Percentiles rank a stretch among this genome's conserved stretches.
Evolutionary conservation across 306 rosid genomes (phyloP).

Genomic region (Luffa acutangula): DNA sequence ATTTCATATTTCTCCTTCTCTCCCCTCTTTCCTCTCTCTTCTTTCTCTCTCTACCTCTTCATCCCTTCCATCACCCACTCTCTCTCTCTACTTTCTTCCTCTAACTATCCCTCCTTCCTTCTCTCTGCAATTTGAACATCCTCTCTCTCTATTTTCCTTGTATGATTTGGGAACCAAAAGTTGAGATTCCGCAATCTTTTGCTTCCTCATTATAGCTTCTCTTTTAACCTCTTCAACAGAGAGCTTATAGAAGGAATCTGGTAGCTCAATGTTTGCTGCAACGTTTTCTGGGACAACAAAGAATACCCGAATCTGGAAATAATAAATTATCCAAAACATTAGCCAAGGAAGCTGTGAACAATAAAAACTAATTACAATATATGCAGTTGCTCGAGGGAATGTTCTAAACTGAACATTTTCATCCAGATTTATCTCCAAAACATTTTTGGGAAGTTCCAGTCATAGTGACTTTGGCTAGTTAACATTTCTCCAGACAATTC

Average conservation of each 20-base stretch:
- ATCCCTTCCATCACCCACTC: too few relatives aligned
- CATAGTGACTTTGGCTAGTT: neutral
- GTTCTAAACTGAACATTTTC: neutral
- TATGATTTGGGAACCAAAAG: slow-evolving; percentile 73
- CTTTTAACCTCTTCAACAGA: slow-evolving; percentile 66
- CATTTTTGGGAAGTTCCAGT: neutral
- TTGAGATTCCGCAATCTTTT: slow-evolving; percentile 87
- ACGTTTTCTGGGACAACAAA: slow-evolving; percentile 76
- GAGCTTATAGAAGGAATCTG: slow-evolving; percentile 77
- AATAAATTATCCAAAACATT: neutral
- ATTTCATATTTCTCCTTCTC: too few relatives aligned
- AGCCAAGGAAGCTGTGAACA: neutral
- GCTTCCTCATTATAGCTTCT: slow-evolving; percentile 77
- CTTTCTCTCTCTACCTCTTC: too few relatives aligned
- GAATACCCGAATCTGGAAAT: slow-evolving; percentile 73
- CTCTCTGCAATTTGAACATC: too few relatives aligned
- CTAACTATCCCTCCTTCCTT: too few relatives aligned
- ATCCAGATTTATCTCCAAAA: neutral
- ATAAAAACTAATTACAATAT: neutral
- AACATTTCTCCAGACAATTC: too few relatives aligned
- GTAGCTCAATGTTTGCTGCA: slow-evolving; percentile 79
- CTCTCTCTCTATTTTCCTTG: too few relatives aligned
- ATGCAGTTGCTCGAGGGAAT: neutral
- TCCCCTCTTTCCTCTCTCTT: too few relatives aligned
- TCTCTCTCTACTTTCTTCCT: too few relatives aligned